Conservation (phyloP, 192 early-diverging fungal species). For the Coemansia sp. region DNA sequence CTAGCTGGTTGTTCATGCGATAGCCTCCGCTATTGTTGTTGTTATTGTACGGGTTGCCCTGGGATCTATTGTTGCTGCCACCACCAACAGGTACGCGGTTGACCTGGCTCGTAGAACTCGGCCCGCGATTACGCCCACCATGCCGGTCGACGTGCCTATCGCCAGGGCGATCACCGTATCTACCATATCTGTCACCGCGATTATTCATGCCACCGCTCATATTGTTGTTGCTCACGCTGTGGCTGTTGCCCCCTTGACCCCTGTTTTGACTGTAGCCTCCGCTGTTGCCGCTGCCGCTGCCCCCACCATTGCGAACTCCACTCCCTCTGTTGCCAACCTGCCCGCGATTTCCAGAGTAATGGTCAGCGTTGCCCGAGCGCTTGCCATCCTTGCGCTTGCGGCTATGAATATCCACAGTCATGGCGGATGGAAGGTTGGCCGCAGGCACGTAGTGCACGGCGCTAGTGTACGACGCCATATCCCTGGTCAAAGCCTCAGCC, state of each 20-base stretch:
- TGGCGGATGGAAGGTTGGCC: slow-evolving; percentile 49
- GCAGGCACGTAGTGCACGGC: slow-evolving; percentile 49
- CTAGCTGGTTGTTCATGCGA: slow-evolving; percentile 17
- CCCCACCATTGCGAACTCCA: slow-evolving; percentile 8
- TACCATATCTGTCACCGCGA: slow-evolving; percentile 30
- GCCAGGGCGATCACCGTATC: slow-evolving; percentile 1
- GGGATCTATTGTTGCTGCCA: not conserved
- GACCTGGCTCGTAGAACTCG: slow-evolving; percentile 21
- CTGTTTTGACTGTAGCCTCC: slow-evolving; percentile 11
- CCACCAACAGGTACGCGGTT: slow-evolving; percentile 44
- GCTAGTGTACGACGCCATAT: slow-evolving; percentile 39
- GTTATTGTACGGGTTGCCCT: not conserved
- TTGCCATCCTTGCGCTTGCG: slow-evolving; percentile 45
- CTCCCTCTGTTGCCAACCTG: slow-evolving; percentile 20
- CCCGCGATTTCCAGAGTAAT: slow-evolving; percentile 15
- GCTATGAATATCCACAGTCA: slow-evolving; percentile 47
- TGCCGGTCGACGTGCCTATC: slow-evolving; percentile 23
- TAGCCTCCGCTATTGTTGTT: slow-evolving; percentile 21
- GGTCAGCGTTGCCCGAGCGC: slow-evolving; percentile 25
- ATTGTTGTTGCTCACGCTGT: slow-evolving; percentile 1
- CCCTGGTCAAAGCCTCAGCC: slow-evolving; percentile 40
- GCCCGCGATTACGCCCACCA: slow-evolving; percentile 23
- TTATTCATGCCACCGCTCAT: slow-evolving; percentile 12
- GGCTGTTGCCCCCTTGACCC: slow-evolving; percentile 1
- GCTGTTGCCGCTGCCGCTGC: slow-evolving; percentile 10